Evolutionary conservation across 192 early-diverging fungal genomes (phyloP).

Genomic region (Backusella morwellensis): DNA sequence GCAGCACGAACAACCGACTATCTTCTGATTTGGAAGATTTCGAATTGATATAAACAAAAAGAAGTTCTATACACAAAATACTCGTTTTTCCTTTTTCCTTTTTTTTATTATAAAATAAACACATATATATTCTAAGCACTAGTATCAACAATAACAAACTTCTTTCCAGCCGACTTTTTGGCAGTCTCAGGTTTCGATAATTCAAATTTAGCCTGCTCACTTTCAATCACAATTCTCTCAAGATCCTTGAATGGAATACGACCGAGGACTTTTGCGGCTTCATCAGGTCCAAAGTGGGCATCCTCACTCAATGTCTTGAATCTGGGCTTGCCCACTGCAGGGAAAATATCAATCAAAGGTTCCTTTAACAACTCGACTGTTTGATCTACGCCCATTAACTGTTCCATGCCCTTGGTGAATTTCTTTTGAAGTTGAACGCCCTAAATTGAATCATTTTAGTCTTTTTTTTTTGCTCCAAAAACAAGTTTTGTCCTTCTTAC

Average conservation of each 20-base stretch:
- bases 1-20: not conserved
- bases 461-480: not conserved
- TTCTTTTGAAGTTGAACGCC: constrained; percentile 61
- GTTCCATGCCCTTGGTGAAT: constrained; percentile 82
- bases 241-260: constrained; percentile 54
- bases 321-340: constrained; percentile 66
- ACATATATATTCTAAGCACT: constrained; percentile 12
- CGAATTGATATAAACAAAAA: not conserved
- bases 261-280: constrained; percentile 79
- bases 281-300: constrained; percentile 63
- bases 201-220: constrained; percentile 17
- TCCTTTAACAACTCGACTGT: constrained; percentile 40
- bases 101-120: constrained; percentile 5
- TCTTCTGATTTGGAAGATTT: constrained; percentile 11
- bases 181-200: constrained; percentile 17
- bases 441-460: constrained; percentile 15
- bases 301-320: constrained; percentile 86
- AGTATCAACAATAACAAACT: constrained; percentile 46
- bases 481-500: constrained; percentile 27
- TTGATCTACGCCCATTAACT: constrained; percentile 62
- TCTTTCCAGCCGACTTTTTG: constrained; percentile 22
- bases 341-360: constrained; percentile 51
- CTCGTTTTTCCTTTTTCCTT: not conserved
- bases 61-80: not conserved
- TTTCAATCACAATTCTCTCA: constrained; percentile 35